Base-by-base conservation (phyloP, 2,329 filamentous ascomycete species). In the Pseudocercospora ulei region DNA sequence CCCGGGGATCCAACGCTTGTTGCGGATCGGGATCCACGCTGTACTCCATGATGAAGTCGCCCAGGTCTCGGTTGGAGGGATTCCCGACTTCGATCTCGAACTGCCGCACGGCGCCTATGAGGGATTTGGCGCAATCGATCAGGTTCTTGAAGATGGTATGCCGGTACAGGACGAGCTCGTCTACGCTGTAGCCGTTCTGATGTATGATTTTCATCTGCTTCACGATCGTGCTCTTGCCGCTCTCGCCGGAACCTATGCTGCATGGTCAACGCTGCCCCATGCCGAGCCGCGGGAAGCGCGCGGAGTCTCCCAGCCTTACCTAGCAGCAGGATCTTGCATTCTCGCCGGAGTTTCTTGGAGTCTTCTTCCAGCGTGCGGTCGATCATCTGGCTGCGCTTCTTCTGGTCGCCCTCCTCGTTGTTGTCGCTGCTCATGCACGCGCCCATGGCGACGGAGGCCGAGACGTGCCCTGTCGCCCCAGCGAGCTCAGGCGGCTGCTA, bases 181-280 rank as follows among this genome's bases (percentile, higher is more conserved):
- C 88, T 52, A 85, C 78, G 7, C 84, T 87, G 65, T 98, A 98
- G 45, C 90, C 90, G 66, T 95, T 94, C 56, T 96, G 81, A 60
- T 98, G 90, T 58, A 98, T 96, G 55, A 98, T 98, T 67, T 96
- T 98, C 90, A 98, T 98, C 71, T 98, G 90, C 66, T 98, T 98
- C 53, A 98, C 90, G 56, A 98, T 96, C 6, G 90, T 98, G 42
- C 90, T 96, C 67, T 98, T 98, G 53, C 90, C 90, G 65, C 88
- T 96, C 69, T 98, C 90, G 51, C 90, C 90, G 50, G 90, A 96
- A 51, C 90, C 90, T 95, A 38, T 35, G 29, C 27, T 34, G 35
- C 25, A 22, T 19, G 38, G 47, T 53, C 41, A 53, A 49, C 38
- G 12, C 23, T 5, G 24, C 20, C 9, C 24, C 19, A 19, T 25